Evolutionary conservation across 2,329 filamentous ascomycete genomes (phyloP), one percentile per base, ranked within the genome.

Genomic region (Epichloe aotearoae): DNA sequence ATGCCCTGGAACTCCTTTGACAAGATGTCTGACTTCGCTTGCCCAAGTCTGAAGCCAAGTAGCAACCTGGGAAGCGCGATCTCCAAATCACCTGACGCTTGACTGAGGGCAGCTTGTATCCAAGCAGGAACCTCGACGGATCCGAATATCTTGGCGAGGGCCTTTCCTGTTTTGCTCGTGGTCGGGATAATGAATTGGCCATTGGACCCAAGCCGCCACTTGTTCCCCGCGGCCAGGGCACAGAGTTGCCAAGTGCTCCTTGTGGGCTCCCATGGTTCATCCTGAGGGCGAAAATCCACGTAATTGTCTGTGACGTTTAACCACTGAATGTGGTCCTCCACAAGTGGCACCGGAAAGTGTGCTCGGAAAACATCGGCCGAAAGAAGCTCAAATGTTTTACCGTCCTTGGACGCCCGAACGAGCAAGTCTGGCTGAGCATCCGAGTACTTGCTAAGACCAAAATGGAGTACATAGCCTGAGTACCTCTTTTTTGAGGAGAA

Each of bases 1-100:
- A 77, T 75, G 3, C 70, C 73, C 0, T 67, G 66, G 51, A 73
- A 75, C 52, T 80, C 69, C 12, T 66, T 68, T 1, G 72, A 79
- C 33, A 58, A 49, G 5, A 80, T 54, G 0, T 45, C 45, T 0
- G 55, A 51, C 0, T 57, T 54, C 2, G 62, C 58, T 4, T 52
- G 15, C 3, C 55, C 54, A 3, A 76, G 53, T 10, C 53, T 56
- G 52, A 82, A 82, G 0, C 66, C 64, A 1, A 80, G 60, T 7
- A 69, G 66, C 1, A 77, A 59, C 2, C 70, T 64, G 0, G 74
- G 73, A 1, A 82, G 55, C 1, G 71, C 62, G 5, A 74, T 62
- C 0, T 69, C 59, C 2, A 75, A 17, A 45, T 5, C 12, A 8
- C 33, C 6, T 3, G 15, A 38, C 15, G 36, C 36, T 36, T 5